Evolutionary conservation across 1,284 basidiomycete species (phyloP), one percentile per base, ranked within the genome.

Genomic region (Papiliotrema terrestris): DNA sequence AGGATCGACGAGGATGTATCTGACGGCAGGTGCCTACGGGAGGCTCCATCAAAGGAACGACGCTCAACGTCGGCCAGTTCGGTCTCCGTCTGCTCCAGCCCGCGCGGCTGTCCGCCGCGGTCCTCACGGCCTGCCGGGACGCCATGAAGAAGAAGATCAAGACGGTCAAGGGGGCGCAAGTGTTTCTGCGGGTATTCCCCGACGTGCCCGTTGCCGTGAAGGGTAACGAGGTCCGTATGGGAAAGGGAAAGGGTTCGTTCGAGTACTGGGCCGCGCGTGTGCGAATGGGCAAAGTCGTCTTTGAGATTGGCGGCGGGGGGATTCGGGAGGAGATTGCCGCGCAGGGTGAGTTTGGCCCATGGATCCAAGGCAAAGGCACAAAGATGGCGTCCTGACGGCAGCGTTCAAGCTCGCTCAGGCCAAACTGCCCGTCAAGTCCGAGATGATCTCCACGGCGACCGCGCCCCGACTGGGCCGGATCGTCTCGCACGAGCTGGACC

Each of bases 171-270:
- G 94, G 94, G 4, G 83, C 86, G 35, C 88, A 95, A 78, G 84
- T 93, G 35, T 93, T 84, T 75, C 73, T 97, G 75, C 83, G 94
- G 25, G 87, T 98, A 25, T 98, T 98, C 79, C 95, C 95, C 3
- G 92, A 98, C 78, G 86, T 97, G 54, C 93, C 95, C 2, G 92
- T 98, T 55, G 97, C 94, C 79, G 87, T 98, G 55, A 98, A 98
- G 85, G 95, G 95, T 52, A 98, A 97, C 70, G 95, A 98, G 77
- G 96, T 94, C 8, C 89, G 96, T 84, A 98, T 98, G 96, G 95
- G 95, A 45, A 98, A 98, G 78, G 96, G 96, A 56, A 98, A 98
- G 77, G 96, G 96, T 46, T 84, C 88, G 0, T 98, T 98, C 68
- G 95, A 98, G 74, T 98, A 84, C 76, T 98, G 95, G 96, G 91